These are phyloP conservation scores for Hymenoscyphus fructigenus DNA, from an alignment of 2,329 filamentous ascomycete species.

Conservation along the genomic window DNA sequence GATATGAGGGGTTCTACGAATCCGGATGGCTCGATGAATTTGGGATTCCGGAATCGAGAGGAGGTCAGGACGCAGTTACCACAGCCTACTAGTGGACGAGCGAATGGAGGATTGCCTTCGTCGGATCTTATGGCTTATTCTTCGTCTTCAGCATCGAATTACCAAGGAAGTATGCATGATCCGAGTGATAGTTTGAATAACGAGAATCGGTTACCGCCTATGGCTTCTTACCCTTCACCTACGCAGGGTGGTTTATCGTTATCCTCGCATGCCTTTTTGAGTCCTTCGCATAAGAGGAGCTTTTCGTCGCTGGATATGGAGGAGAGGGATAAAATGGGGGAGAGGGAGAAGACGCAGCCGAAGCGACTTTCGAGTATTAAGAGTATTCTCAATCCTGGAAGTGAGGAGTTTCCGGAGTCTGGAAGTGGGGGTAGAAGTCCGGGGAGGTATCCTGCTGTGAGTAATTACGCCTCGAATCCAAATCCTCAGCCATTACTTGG, in stretches of 20 bases:
- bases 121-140: slow-evolving; percentile 44
- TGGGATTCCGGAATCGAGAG: slow-evolving; percentile 53
- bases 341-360: slow-evolving; percentile 42
- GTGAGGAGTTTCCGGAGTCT: slow-evolving; percentile 15
- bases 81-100: slow-evolving; percentile 28
- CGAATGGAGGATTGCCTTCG: slow-evolving; percentile 40
- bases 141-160: slow-evolving; percentile 37
- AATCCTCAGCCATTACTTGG: slow-evolving; percentile 39
- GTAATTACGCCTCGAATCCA: slow-evolving; percentile 16
- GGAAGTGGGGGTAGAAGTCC: slow-evolving; percentile 18
- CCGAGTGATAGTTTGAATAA: slow-evolving; percentile 47
- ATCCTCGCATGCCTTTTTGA: slow-evolving; percentile 60
- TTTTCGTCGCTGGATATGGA: slow-evolving; percentile 62
- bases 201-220: slow-evolving; percentile 59
- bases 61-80: slow-evolving; percentile 33
- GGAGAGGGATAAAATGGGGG: slow-evolving; percentile 16
- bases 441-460: slow-evolving; percentile 16
- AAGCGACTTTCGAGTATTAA: slow-evolving; percentile 73
- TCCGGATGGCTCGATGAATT: slow-evolving; percentile 63
- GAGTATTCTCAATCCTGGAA: slow-evolving; percentile 66
- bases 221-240: slow-evolving; percentile 35
- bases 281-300: slow-evolving; percentile 63
- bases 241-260: slow-evolving; percentile 56
- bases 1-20: slow-evolving; percentile 53
- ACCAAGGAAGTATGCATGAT: slow-evolving; percentile 24